Percentiles rank a stretch among this genome's conserved stretches.
Conservation (phyloP, 2,329 filamentous ascomycete species). For the Ceratocystis cacaofunesta region DNA sequence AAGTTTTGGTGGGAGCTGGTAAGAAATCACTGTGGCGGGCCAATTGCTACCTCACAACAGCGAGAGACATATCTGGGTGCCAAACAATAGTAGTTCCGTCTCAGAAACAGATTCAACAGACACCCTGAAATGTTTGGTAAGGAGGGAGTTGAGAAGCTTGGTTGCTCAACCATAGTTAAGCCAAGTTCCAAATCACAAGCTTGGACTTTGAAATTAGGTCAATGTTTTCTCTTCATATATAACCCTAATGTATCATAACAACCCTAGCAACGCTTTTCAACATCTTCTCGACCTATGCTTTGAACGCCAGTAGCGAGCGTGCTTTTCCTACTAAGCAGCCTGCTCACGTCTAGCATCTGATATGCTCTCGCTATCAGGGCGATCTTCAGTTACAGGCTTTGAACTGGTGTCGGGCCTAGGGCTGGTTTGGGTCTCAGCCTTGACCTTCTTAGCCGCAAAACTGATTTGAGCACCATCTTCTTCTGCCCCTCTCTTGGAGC, state of each 20-base stretch:
- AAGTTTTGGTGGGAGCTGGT: neutral
- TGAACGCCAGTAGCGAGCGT: too few relatives aligned
- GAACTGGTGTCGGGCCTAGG: neutral
- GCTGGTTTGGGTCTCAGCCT: neutral
- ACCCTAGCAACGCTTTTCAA: too few relatives aligned
- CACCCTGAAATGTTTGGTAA: neutral
- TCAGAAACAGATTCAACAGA: neutral
- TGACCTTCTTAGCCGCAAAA: slow-evolving; percentile 31
- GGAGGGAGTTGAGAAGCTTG: neutral
- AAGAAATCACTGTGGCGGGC: neutral
- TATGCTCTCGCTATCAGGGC: neutral
- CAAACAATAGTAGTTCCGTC: too few relatives aligned
- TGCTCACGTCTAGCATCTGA: neutral
- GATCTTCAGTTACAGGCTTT: neutral
- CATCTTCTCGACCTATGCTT: too few relatives aligned
- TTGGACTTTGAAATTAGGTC: neutral
- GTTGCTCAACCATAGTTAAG: neutral
- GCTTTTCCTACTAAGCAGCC: neutral
- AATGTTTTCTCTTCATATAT: neutral
- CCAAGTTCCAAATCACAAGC: neutral
- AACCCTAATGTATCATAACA: neutral
- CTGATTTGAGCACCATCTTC: slow-evolving; percentile 29
- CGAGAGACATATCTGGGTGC: neutral
- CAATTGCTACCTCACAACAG: neutral
- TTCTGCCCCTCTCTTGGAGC: slow-evolving; percentile 43